Conservation (phyloP, 345 rosid species). For the Brassica carinata region DNA sequence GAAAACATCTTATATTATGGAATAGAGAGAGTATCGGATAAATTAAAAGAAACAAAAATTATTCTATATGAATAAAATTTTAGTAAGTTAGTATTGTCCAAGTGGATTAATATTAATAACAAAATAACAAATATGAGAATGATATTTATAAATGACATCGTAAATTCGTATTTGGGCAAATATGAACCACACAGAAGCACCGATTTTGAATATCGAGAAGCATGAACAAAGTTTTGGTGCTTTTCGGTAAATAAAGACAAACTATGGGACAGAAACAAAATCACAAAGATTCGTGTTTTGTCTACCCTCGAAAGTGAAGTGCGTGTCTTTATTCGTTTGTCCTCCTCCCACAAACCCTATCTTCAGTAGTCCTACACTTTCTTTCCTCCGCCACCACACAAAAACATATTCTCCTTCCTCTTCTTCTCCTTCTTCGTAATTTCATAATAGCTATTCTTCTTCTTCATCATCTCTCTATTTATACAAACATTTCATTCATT, state of each 20-base stretch:
- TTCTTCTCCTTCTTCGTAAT: conserved; percentile 14
- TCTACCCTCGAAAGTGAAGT: conserved; percentile 2
- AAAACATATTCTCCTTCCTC: background rate
- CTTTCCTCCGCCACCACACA: conserved; percentile 41
- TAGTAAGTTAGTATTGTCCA: too few relatives aligned
- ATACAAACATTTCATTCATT: conserved; percentile 19
- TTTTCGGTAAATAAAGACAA: background rate
- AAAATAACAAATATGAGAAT: too few relatives aligned
- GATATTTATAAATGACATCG: too few relatives aligned
- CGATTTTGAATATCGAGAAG: background rate
- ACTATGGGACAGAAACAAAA: background rate
- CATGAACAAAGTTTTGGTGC: background rate
- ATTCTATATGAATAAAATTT: too few relatives aligned
- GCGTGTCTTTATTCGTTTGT: conserved; percentile 16
- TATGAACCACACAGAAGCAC: background rate
- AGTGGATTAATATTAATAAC: too few relatives aligned
- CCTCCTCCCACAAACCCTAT: conserved; percentile 29
- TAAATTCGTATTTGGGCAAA: background rate
- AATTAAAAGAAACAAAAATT: too few relatives aligned
- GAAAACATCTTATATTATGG: too few relatives aligned
- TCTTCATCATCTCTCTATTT: background rate
- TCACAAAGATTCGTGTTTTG: conserved; percentile 17
- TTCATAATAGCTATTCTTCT: background rate
- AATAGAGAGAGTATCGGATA: too few relatives aligned
- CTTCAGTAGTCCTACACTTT: conserved; percentile 19